Percentiles rank a stretch among this genome's conserved stretches.
Conservation (phyloP, 2,329 filamentous ascomycete genomes). For the Triangularia setosa region DNA sequence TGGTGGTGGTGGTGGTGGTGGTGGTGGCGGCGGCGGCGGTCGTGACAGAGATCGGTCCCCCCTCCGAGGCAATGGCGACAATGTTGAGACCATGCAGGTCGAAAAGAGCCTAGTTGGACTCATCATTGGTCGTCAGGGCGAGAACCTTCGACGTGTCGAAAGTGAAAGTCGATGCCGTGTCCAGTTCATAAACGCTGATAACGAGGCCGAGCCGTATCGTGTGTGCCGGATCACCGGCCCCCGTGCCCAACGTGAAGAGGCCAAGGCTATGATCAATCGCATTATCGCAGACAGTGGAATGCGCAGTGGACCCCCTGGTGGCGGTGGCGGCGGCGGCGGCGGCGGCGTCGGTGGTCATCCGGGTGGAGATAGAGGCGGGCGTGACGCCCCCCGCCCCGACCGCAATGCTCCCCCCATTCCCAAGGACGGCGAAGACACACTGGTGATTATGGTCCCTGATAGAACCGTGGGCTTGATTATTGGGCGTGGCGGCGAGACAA, state of each 20-base stretch:
- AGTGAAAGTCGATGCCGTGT: slow-evolving; percentile 77
- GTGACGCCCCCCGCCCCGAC: background rate
- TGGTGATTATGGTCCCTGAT: slow-evolving; percentile 93
- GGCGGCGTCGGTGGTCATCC: slow-evolving; percentile 25
- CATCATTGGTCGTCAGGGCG: slow-evolving; percentile 86
- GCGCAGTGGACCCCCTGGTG: slow-evolving; percentile 41
- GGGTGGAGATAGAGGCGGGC: slow-evolving; percentile 10
- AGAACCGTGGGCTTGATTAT: slow-evolving; percentile 91
- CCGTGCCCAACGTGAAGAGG: slow-evolving; percentile 66
- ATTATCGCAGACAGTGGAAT: slow-evolving; percentile 85
- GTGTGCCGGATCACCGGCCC: slow-evolving; percentile 83
- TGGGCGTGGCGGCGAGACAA: slow-evolving; percentile 88
- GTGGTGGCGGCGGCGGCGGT: slow-evolving; percentile 34
- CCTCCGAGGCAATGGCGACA: slow-evolving; percentile 62
- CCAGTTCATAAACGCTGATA: slow-evolving; percentile 77
- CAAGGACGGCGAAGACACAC: slow-evolving; percentile 76
- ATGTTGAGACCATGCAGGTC: slow-evolving; percentile 77
- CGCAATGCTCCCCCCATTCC: slow-evolving; percentile 42
- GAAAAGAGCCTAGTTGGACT: slow-evolving; percentile 83
- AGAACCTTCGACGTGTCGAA: slow-evolving; percentile 83
- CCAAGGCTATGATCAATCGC: slow-evolving; percentile 77
- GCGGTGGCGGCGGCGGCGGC: slow-evolving; percentile 26
- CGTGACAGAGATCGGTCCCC: slow-evolving; percentile 62
- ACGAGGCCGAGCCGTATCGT: slow-evolving; percentile 66
- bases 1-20: slow-evolving; percentile 35